These are phyloP conservation scores for Penicillium crystallinum DNA, from an alignment of 495 filamentous ascomycete species.

Conservation along the genomic window DNA sequence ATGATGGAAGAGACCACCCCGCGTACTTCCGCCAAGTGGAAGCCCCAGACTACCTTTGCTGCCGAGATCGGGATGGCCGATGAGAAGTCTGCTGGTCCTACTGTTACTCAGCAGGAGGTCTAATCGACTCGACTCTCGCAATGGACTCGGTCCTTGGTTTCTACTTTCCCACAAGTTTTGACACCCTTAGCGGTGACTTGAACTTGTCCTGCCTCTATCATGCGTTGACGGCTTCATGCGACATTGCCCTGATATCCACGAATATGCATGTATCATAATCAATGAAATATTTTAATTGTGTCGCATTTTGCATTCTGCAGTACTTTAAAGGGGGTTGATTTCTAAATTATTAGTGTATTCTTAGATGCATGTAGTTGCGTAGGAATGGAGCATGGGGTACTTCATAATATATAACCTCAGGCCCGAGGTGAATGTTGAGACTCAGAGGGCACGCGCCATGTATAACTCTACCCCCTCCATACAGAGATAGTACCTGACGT, in stretches of 20 bases:
- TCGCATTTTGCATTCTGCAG: not conserved
- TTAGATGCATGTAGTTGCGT: no score
- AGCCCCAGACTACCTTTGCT: conserved; percentile 67
- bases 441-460: no score
- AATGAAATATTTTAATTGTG: not conserved
- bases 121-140: conserved; percentile 8
- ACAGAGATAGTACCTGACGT: no score
- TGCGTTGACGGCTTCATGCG: conserved; percentile 15
- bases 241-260: conserved; percentile 1
- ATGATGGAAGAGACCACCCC: conserved; percentile 86
- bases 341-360: no score
- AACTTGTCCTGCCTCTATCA: not conserved
- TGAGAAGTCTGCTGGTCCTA: conserved; percentile 32
- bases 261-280: conserved; percentile 14
- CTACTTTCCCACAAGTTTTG: no score
- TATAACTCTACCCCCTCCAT: no score
- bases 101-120: conserved; percentile 31
- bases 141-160: no score
- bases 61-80: conserved; percentile 55
- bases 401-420: no score
- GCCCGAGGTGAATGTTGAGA: no score
- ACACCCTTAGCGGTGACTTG: no score
- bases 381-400: no score
- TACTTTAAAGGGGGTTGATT: no score
- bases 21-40: conserved; percentile 69